Conservation (phyloP, 768 basidiomycete species). For the Cystoderma amianthinum region DNA sequence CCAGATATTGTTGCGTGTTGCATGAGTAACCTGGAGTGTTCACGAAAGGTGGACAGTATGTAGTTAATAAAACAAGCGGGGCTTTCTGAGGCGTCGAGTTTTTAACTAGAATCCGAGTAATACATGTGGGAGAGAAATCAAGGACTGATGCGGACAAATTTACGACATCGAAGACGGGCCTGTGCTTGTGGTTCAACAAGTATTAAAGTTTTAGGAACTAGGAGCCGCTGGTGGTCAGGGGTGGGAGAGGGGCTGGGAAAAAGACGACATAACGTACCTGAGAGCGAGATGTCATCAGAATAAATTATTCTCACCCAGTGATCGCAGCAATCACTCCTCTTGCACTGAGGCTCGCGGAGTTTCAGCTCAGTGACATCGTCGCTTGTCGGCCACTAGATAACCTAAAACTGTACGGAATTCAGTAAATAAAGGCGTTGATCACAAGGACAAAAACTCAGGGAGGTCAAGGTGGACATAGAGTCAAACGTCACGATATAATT, state of each 20-base stretch:
- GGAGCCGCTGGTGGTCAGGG: conserved; percentile 22
- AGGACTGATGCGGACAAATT: conserved; percentile 32
- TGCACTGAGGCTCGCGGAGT: neutral
- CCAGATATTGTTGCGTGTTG: conserved; percentile 47
- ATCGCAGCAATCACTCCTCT: neutral
- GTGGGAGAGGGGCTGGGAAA: conserved; percentile 7
- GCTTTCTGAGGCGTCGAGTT: conserved; percentile 12
- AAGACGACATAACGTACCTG: neutral
- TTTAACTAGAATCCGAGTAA: conserved; percentile 25
- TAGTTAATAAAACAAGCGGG: neutral
- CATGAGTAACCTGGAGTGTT: conserved; percentile 27
- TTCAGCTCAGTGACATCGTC: neutral
- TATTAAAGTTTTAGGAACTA: conserved; percentile 45
- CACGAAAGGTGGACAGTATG: conserved; percentile 9
- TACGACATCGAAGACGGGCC: conserved; percentile 29
- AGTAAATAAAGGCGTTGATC: too few relatives aligned
- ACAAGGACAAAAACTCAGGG: too few relatives aligned
- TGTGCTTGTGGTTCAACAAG: conserved; percentile 25
- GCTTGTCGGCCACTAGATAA: too few relatives aligned
- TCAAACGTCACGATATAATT: too few relatives aligned
- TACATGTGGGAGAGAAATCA: conserved; percentile 23
- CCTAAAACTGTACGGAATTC: too few relatives aligned
- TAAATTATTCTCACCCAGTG: neutral
- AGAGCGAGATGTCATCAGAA: neutral
- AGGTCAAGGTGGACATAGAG: too few relatives aligned